Evolutionary conservation across 257 asterid species (phyloP).

Genomic region (Prunella vulgaris): DNA sequence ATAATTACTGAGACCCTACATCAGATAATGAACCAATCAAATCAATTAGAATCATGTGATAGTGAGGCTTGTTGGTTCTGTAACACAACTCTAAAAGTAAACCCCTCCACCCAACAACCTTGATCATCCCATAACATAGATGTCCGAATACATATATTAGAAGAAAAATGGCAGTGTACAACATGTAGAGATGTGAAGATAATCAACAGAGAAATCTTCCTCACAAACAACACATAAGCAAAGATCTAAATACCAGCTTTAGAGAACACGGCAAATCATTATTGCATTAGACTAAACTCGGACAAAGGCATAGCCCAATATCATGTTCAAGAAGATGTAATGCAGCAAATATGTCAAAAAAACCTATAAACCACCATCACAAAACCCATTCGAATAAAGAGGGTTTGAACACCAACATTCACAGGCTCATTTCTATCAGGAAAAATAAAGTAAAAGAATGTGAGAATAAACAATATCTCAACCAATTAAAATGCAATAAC

Average conservation of each 20-base stretch:
- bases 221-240: not conserved
- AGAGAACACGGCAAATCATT: not conserved
- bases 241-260: not conserved
- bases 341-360: not conserved
- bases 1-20: conserved; percentile 1
- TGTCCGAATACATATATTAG: not conserved
- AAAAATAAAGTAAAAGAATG: not conserved
- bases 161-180: not conserved
- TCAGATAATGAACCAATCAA: conserved; percentile 6
- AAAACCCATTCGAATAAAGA: not conserved
- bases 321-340: not conserved
- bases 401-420: not conserved
- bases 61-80: not conserved
- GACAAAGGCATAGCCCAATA: not conserved
- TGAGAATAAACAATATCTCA: not conserved
- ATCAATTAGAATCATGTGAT: not conserved
- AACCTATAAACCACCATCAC: not conserved
- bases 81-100: not conserved
- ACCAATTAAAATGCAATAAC: not conserved
- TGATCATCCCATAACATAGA: not conserved
- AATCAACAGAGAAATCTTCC: not conserved
- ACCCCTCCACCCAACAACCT: not conserved
- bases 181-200: not conserved
- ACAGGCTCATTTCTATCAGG: not conserved
- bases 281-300: not conserved